Conservation (phyloP, 441 rosid genomes). For the Bruguiera hainesii region DNA sequence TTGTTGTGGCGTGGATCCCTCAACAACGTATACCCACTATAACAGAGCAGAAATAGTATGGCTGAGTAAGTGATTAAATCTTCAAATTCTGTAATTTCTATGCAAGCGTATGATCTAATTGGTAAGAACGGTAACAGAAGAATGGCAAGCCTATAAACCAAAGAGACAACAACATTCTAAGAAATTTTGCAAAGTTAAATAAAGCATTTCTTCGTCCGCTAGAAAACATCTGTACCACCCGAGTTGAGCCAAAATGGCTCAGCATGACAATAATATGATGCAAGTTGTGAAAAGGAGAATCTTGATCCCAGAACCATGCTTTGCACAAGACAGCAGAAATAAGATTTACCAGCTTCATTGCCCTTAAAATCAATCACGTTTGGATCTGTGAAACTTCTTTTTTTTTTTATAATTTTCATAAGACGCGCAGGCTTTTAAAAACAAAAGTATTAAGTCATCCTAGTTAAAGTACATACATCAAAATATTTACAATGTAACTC, state of each 20-base stretch:
- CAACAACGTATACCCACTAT: constrained; percentile 84
- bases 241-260: no score
- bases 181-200: background rate
- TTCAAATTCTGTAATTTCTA: constrained; percentile 1
- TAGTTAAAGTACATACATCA: background rate
- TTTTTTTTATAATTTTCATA: no score
- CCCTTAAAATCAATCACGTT: no score
- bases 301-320: no score
- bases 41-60: constrained; percentile 6
- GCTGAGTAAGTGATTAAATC: background rate
- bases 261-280: no score
- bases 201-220: no score
- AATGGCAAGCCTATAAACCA: background rate
- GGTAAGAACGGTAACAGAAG: background rate
- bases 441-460: background rate
- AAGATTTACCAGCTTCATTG: no score
- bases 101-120: background rate
- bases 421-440: no score
- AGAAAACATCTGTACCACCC: no score
- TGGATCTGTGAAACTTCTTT: background rate
- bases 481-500: no score
- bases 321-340: no score
- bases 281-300: no score
- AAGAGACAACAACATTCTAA: background rate
- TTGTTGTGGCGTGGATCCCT: constrained; percentile 90